These are phyloP conservation scores for Ganoderma lucidum DNA, from an alignment of 1,284 basidiomycete genomes.

Conservation along the genomic window DNA sequence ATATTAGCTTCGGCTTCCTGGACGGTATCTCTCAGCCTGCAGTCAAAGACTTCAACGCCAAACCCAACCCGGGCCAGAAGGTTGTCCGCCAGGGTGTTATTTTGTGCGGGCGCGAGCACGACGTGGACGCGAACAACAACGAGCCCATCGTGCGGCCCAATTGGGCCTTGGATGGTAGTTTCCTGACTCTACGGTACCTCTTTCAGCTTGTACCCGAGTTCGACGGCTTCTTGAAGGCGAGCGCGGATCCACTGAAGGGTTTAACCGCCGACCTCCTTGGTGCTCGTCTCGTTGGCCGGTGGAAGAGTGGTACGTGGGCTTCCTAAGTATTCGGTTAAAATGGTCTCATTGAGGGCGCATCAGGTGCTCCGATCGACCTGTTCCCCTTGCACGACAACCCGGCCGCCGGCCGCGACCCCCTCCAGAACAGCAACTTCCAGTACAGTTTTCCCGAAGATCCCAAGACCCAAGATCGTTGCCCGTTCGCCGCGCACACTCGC, in stretches of 20 bases:
- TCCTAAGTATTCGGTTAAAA: neutral
- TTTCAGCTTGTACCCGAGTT: constrained; percentile 65
- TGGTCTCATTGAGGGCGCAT: neutral
- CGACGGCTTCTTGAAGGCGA: constrained; percentile 53
- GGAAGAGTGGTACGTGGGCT: constrained; percentile 61
- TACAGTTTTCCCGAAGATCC: constrained; percentile 35
- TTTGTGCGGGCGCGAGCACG: constrained; percentile 43
- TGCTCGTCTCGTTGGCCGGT: constrained; percentile 62
- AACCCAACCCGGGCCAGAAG: constrained; percentile 45
- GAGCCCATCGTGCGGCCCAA: constrained; percentile 43
- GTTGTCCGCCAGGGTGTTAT: constrained; percentile 44
- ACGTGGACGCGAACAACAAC: constrained; percentile 34
- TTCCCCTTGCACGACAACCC: constrained; percentile 44
- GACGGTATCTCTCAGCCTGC: constrained; percentile 52
- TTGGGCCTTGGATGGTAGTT: constrained; percentile 61
- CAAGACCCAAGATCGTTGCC: constrained; percentile 51
- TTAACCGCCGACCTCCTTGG: constrained; percentile 53
- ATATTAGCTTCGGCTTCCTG: constrained; percentile 46
- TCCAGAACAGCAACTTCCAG: constrained; percentile 48
- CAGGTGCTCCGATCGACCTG: constrained; percentile 47
- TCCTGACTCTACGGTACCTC: constrained; percentile 62
- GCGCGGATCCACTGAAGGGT: constrained; percentile 48
- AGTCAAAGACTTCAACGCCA: constrained; percentile 44
- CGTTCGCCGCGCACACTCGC: constrained; percentile 63
- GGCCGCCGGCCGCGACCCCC: constrained; percentile 40